Percentiles rank a stretch among this genome's conserved stretches.
Conservation (phyloP, 2,329 filamentous ascomycete genomes). For the Diaporthe citrichinensis region DNA sequence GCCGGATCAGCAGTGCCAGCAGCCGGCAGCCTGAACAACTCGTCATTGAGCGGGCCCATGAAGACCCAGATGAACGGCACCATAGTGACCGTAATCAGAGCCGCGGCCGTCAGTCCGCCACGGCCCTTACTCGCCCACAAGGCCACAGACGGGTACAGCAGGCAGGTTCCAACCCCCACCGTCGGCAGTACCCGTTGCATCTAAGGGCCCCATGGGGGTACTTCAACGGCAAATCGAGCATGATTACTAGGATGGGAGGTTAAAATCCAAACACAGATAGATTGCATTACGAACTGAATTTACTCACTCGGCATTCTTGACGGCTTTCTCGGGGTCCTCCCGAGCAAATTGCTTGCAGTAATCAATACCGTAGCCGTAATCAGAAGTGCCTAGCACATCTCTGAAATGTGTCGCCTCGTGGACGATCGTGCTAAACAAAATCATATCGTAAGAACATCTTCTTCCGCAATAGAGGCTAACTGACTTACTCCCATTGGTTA, state of each 20-base stretch:
- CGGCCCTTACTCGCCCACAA: background rate
- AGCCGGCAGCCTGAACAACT: background rate
- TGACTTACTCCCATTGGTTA: slow-evolving; percentile 13
- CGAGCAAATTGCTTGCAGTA: background rate
- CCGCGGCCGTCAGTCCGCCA: background rate
- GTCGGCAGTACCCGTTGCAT: slow-evolving; percentile 44
- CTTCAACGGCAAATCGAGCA: background rate
- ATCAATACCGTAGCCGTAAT: slow-evolving; percentile 3
- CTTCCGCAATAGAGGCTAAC: too few relatives aligned
- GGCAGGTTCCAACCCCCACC: slow-evolving; percentile 46
- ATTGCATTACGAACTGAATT: background rate
- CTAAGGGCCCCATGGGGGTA: slow-evolving; percentile 13
- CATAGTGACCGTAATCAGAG: background rate
- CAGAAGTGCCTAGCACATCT: background rate
- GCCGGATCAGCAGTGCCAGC: background rate
- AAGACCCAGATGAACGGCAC: slow-evolving; percentile 10
- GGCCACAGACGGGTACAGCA: slow-evolving; percentile 45
- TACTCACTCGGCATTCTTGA: slow-evolving; percentile 3
- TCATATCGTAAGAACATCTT: background rate
- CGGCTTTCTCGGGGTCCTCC: background rate
- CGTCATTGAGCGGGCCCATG: background rate
- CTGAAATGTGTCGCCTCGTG: slow-evolving; percentile 9
- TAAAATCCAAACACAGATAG: background rate
- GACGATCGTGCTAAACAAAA: background rate
- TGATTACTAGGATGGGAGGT: background rate